These are phyloP conservation scores for Fusarium xyrophilum DNA, from an alignment of 2,329 filamentous ascomycete species.

Conservation along the genomic window DNA sequence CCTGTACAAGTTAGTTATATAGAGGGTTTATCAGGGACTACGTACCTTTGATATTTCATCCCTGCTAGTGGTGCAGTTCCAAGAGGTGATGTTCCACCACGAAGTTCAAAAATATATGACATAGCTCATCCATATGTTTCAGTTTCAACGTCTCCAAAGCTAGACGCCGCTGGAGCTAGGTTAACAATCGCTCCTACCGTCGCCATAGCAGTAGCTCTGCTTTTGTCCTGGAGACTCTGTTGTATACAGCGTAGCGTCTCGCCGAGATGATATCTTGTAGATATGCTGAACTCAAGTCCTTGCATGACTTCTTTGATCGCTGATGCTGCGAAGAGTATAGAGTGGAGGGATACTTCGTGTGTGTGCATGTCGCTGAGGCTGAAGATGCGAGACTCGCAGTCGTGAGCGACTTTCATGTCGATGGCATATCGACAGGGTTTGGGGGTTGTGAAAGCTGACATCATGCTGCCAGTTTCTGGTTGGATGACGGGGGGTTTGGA, in stretches of 20 bases:
- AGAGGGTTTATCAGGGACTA: rapidly evolving
- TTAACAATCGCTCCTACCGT: neutral
- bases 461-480: rapidly evolving
- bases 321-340: neutral
- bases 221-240: rapidly evolving
- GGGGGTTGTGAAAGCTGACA: neutral
- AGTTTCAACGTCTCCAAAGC: neutral
- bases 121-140: neutral
- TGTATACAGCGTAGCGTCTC: neutral
- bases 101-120: neutral
- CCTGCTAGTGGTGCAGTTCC: neutral
- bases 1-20: neutral
- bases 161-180: neutral
- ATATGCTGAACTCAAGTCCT: rapidly evolving
- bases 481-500: rapidly evolving
- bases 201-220: neutral
- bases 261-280: neutral
- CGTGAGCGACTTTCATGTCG: neutral
- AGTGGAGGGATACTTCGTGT: neutral
- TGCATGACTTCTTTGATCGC: neutral
- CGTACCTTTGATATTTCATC: neutral
- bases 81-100: neutral
- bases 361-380: neutral
- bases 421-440: neutral
- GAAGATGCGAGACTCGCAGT: neutral